These are phyloP conservation scores for Mesembryanthemum crystallinum DNA, from an alignment of 148 eudicot species.

Conservation along the genomic window DNA sequence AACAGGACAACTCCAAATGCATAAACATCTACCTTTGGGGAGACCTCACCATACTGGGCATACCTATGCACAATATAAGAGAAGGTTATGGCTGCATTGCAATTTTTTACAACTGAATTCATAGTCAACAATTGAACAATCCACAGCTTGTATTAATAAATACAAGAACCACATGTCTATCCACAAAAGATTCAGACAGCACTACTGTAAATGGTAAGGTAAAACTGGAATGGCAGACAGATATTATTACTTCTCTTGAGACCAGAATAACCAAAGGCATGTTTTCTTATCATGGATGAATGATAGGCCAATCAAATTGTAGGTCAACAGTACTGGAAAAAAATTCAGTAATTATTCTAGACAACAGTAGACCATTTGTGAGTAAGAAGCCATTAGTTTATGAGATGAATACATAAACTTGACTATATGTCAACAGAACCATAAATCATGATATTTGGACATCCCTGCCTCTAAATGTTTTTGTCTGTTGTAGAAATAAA, in stretches of 20 bases:
- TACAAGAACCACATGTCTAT: background rate
- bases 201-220: background rate
- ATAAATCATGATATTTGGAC: background rate
- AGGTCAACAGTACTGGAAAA: background rate
- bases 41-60: conserved; percentile 82
- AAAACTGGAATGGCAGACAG: background rate
- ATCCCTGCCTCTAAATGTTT: background rate
- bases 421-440: background rate
- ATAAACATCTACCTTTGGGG: conserved; percentile 91
- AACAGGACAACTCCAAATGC: conserved; percentile 95
- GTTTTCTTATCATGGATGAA: background rate
- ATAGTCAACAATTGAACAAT: background rate
- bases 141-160: background rate
- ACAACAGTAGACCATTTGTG: background rate
- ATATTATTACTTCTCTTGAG: background rate
- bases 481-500: background rate
- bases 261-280: background rate
- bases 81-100: background rate
- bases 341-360: background rate
- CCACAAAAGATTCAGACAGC: background rate
- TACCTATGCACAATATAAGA: conserved; percentile 42
- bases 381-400: background rate
- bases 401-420: background rate
- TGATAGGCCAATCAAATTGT: background rate
- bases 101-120: background rate